Conservation (phyloP, 495 filamentous ascomycete species). For the Aspergillus hancockii region DNA sequence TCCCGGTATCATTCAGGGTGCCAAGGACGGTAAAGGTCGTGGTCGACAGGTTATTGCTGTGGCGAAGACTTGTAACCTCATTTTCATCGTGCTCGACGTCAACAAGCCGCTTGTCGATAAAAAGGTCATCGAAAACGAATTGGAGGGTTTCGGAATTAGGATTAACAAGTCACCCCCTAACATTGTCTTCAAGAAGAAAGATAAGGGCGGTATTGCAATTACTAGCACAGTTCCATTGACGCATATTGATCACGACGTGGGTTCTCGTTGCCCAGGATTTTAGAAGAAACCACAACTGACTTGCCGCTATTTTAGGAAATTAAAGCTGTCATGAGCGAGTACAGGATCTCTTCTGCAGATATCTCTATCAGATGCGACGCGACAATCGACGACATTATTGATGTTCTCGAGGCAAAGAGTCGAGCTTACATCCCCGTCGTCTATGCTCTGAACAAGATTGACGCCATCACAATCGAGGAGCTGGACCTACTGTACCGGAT, state of each 20-base stretch:
- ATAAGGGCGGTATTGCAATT: constrained; percentile 94
- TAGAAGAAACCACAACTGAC: constrained; percentile 22
- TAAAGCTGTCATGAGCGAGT: constrained; percentile 95
- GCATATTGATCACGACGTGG: constrained; percentile 84
- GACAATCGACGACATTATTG: constrained; percentile 87
- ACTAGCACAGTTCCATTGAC: constrained; percentile 89
- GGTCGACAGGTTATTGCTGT: constrained; percentile 98
- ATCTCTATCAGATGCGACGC: constrained; percentile 98
- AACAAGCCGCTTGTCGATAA: constrained; percentile 98
- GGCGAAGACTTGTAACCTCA: constrained; percentile 96
- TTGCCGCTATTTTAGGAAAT: constrained; percentile 63
- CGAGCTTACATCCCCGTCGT: constrained; percentile 96
- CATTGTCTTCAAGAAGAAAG: constrained; percentile 98
- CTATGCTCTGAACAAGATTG: constrained; percentile 98
- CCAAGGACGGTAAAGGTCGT: constrained; percentile 97
- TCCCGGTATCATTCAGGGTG: constrained; percentile 97
- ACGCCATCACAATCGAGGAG: constrained; percentile 96
- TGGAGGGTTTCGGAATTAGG: constrained; percentile 96
- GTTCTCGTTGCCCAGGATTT: constrained; percentile 16
- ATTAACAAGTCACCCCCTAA: constrained; percentile 98
- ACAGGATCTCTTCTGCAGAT: constrained; percentile 94
- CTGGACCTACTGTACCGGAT: constrained; percentile 95
- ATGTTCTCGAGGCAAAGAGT: constrained; percentile 92
- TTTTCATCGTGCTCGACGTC: constrained; percentile 98
- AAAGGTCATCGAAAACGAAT: constrained; percentile 91